Evolutionary conservation across 192 early-diverging fungal species (phyloP), one percentile per base, ranked within the genome.

Genomic region (Cladochytrium replicatum): DNA sequence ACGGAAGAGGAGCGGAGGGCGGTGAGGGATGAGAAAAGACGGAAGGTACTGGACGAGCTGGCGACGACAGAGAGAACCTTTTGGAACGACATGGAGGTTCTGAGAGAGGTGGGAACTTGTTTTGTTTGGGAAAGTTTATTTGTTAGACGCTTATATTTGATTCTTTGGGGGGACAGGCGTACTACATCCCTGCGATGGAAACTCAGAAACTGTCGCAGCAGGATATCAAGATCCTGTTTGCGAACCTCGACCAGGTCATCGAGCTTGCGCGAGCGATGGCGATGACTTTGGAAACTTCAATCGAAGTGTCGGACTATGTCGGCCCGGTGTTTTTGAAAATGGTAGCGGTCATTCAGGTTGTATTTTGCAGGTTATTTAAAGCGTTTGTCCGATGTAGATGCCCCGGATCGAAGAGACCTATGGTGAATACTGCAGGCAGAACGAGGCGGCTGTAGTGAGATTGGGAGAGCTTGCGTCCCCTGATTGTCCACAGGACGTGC

Each of bases 231-330:
- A 58, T 68, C 3, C 58, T 95, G 11, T 95, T 92, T 61, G 77
- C 70, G 43, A 89, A 92, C 63, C 63, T 95, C 28, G 74, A 78
- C 6, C 73, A 74, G 2, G 74, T 95, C 9, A 79, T 90, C 27
- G 62, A 64, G 17, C 74, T 82, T 43, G 80, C 84, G 13, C 55
- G 66, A 8, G 66, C 72, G n/a, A 68, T 91, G 37, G 59, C 85
- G 1, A 75, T 68, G n/a, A 57, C 77, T 27, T 54, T 91, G 50
- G 72, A 78, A 5, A 70, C 67, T 8, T 80, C 82, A 1, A 50
- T 46, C 39, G 54, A 58, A 50, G 71, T 57, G 34, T 66, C 61
- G 5, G 60, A 68, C 55, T 61, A 54, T 50, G 66, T 64, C 2
- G 68, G 63, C 60, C 28, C 38, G 54, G 66, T 47, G 53, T 67